Conservation (phyloP, 2,329 filamentous ascomycete genomes). For the Chrysosporium keratinophilum region DNA sequence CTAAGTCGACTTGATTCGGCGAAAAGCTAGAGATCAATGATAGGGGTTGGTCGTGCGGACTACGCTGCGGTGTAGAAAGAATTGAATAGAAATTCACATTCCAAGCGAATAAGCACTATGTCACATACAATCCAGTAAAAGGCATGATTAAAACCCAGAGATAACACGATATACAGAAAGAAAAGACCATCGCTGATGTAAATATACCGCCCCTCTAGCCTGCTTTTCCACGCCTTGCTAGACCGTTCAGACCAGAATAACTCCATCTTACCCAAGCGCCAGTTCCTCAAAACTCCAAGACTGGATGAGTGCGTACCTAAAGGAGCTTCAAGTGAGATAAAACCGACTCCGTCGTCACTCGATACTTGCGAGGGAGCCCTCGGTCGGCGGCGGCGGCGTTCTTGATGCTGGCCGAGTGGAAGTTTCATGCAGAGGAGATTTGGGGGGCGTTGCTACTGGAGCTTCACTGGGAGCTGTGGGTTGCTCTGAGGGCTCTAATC, state of each 20-base stretch:
- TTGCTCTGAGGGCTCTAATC: constrained; percentile 2
- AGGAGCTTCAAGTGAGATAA: neutral
- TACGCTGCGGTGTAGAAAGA: neutral
- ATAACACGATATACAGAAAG: constrained; percentile 3
- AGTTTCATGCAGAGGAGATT: constrained; percentile 18
- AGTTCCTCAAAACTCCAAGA: neutral
- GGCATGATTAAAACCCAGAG: neutral
- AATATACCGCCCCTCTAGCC: constrained; percentile 1
- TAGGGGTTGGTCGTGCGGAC: too few species aligned
- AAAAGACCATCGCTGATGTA: neutral
- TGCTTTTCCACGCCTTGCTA: constrained; percentile 12
- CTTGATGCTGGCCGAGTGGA: constrained; percentile 3
- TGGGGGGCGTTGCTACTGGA: constrained; percentile 17
- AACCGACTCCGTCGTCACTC: neutral
- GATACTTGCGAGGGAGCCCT: neutral
- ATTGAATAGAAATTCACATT: neutral
- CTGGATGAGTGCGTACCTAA: neutral
- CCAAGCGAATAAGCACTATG: neutral
- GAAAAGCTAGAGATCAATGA: neutral
- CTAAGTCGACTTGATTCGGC: constrained; percentile 13
- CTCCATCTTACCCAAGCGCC: constrained; percentile 8
- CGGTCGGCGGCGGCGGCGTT: neutral
- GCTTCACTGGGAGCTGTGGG: constrained; percentile 20
- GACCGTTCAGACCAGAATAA: constrained; percentile 9
- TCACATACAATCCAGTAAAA: neutral